Evolutionary conservation across 1,284 basidiomycete species (phyloP), one percentile per base, ranked within the genome.

Genomic region (Ganoderma lingzhi): DNA sequence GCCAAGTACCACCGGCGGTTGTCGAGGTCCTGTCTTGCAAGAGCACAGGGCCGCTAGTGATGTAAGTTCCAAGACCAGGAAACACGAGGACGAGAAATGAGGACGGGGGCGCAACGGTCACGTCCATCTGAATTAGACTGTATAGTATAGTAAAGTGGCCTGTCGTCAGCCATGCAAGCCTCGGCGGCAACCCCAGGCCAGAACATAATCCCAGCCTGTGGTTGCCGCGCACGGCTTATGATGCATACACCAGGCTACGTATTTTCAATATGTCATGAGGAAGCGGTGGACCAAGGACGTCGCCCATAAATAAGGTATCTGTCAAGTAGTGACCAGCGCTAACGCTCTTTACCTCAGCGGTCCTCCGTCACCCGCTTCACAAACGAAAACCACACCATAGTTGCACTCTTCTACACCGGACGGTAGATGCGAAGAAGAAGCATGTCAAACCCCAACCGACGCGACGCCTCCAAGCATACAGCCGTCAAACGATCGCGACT

Each of bases 81-180:
- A 14, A 39, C 8, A 5, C 48, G 10, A 19, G 56, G 56, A 59
- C 17, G 56, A 59, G 32, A 39, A 56, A 39, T n/a, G 32, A 32
- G 32, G 56, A 32, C 8, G 32, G 2, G 23, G 35, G 8, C 6
- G 39, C 8, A 39, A 19, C 56, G n/a, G n/a, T n/a, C 35, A 19
- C 35, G 53, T 56, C 35, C 56, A 39, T n/a, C 56, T 59, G 19
- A 59, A 12, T 15, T 35, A n/a, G 32, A 59, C 9, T 59, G 14
- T 5, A 12, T 6, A 58, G 37, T 35, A 15, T 23, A 35, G 35
- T 28, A 6, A 56, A 8, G 6, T 19, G 30, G 9, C 14, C 55
- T 56, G 9, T 39, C 3, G 56, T 59, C 56, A 59, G 56, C 56
- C 56, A 59, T n/a, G 56, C 10, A 30, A 59, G 56, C 56, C 56